Conservation (phyloP, 192 early-diverging fungal species). For the Coemansia sp. region DNA sequence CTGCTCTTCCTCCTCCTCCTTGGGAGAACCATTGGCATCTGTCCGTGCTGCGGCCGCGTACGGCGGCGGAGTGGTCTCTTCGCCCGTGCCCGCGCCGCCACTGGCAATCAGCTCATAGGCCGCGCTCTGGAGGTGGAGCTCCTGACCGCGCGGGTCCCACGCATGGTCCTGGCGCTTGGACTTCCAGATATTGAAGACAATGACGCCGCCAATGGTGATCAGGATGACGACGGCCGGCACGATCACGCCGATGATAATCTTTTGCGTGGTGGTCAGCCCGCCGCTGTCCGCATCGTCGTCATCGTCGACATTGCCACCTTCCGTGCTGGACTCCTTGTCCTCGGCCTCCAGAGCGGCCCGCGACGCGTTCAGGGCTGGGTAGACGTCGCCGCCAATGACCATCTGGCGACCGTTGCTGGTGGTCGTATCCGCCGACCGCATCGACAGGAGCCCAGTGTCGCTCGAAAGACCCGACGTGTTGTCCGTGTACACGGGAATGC, state of each 20-base stretch:
- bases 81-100: neutral
- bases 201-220: neutral
- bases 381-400: slow-evolving; percentile 2
- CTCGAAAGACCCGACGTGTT: neutral
- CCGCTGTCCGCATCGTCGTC: neutral
- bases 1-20: too few relatives aligned
- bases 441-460: neutral
- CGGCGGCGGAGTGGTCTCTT: neutral
- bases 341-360: too few relatives aligned
- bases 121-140: neutral
- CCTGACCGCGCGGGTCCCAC: neutral
- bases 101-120: neutral
- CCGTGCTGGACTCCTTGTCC: neutral
- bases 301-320: neutral
- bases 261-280: neutral
- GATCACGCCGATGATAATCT: neutral
- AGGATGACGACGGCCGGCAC: neutral
- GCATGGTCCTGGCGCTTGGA: neutral
- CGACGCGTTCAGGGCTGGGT: neutral
- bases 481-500: neutral
- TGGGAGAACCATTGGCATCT: too few relatives aligned
- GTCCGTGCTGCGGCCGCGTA: neutral
- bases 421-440: neutral
- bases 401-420: neutral
- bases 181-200: neutral